Evolutionary conservation across 2,329 filamentous ascomycete genomes (phyloP).

Genomic region (Diaporthe caulivora): DNA sequence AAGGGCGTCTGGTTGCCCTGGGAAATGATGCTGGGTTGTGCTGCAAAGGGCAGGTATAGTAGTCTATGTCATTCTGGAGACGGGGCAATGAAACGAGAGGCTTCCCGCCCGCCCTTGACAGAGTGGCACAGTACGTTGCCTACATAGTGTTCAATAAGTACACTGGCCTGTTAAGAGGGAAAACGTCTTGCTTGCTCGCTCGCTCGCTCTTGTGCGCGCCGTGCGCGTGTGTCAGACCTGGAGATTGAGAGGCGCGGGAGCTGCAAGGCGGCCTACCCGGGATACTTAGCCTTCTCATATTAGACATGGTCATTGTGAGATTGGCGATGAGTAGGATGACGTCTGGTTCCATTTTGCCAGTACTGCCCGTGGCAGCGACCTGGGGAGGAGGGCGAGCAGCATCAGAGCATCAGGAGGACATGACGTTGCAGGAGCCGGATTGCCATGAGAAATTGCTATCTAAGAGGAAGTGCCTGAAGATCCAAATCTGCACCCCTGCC

Average conservation of each 20-base stretch:
- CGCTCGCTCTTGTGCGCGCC: too few species aligned
- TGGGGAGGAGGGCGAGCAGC: background rate
- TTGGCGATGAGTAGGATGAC: conserved; percentile 25
- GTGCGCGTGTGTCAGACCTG: conserved; percentile 7
- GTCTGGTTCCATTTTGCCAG: conserved; percentile 7
- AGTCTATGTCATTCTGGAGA: background rate
- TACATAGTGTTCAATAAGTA: background rate
- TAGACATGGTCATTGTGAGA: conserved; percentile 27
- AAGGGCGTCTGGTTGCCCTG: conserved; percentile 22
- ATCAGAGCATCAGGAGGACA: conserved; percentile 14
- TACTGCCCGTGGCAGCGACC: background rate
- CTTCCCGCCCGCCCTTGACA: conserved; percentile 21
- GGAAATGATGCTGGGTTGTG: conserved; percentile 29
- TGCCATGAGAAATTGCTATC: conserved; percentile 37
- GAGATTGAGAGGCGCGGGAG: conserved; percentile 30
- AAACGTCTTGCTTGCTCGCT: too few species aligned
- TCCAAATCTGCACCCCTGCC: conserved; percentile 35
- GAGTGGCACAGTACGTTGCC: background rate
- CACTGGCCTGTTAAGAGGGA: conserved; percentile 20
- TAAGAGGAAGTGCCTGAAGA: conserved; percentile 32
- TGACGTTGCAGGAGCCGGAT: conserved; percentile 36
- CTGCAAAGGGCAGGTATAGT: background rate
- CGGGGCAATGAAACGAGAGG: conserved; percentile 27
- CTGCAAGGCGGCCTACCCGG: conserved; percentile 2
- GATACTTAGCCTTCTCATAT: conserved; percentile 3